Conservation (phyloP, 164 flowering plant species). For the Aristolochia californica region DNA sequence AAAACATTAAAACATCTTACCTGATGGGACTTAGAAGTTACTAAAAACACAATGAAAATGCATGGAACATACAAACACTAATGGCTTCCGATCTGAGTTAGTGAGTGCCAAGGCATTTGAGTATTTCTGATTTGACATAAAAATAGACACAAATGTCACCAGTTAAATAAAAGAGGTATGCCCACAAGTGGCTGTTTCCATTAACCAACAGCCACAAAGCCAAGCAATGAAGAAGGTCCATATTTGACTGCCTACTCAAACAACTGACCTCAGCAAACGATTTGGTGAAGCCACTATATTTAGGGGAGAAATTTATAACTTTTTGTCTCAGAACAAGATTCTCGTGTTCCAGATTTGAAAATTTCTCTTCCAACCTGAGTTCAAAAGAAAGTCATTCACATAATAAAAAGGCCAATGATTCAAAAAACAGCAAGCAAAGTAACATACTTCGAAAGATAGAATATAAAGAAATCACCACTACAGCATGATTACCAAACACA, state of each 20-base stretch:
- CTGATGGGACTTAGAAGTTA: not conserved
- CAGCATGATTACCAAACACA: no score
- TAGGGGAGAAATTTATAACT: slow-evolving; percentile 51
- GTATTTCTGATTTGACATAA: slow-evolving; percentile 41
- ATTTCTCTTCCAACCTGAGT: slow-evolving; percentile 74
- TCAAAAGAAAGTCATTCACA: slow-evolving; percentile 1
- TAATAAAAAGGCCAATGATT: not conserved
- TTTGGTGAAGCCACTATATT: slow-evolving; percentile 38
- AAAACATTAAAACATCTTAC: not conserved
- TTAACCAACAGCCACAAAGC: not conserved
- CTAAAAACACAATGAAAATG: not conserved
- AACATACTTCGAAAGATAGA: not conserved
- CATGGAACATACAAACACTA: slow-evolving; percentile 48
- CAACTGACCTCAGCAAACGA: slow-evolving; percentile 49
- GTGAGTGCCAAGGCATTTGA: slow-evolving; percentile 37
- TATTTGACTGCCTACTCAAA: not conserved
- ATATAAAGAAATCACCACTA: not conserved
- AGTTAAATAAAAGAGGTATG: not conserved
- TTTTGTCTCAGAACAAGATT: slow-evolving; percentile 81
- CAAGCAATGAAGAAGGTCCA: not conserved
- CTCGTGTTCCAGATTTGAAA: slow-evolving; percentile 61
- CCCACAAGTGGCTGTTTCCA: not conserved
- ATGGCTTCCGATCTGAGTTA: slow-evolving; percentile 33
- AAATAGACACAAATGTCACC: not conserved
- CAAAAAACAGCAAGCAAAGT: not conserved